phyloP scores from a whole-genome alignment of 257 asterid genomes.

The Penstemon barbatus region DNA sequence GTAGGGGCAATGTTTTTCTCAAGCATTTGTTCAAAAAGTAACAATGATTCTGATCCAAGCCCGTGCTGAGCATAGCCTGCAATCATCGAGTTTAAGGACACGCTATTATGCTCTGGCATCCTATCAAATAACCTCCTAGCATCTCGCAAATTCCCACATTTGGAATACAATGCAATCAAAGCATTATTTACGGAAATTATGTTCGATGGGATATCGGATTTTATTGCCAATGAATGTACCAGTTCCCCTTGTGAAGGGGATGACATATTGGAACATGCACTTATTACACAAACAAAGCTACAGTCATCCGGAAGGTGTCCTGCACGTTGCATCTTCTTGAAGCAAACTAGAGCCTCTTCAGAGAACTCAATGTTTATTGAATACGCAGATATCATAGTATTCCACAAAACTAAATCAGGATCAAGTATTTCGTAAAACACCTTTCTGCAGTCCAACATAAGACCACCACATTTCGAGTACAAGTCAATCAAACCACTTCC shows the following conservation, averaged over 20 bases:
- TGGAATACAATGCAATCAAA: constrained; percentile 72
- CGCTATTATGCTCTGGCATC: constrained; percentile 59
- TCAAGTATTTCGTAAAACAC: constrained; percentile 52
- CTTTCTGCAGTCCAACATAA: constrained; percentile 42
- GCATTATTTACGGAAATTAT: constrained; percentile 61
- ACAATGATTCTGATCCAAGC: constrained; percentile 48
- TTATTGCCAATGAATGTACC: constrained; percentile 58
- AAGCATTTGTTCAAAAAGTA: constrained; percentile 58
- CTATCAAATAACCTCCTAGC: constrained; percentile 56
- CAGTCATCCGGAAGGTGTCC: constrained; percentile 72
- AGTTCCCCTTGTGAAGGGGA: constrained; percentile 75
- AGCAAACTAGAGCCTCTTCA: constrained; percentile 61
- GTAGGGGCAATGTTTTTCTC: constrained; percentile 43
- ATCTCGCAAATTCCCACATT: constrained; percentile 61
- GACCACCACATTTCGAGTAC: constrained; percentile 57
- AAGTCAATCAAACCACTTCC: constrained; percentile 75
- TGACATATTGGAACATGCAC: constrained; percentile 58
- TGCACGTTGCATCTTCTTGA: constrained; percentile 58
- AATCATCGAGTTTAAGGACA: constrained; percentile 67
- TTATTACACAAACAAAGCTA: constrained; percentile 64
- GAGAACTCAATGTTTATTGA: constrained; percentile 52
- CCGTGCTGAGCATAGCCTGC: constrained; percentile 86
- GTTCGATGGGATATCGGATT: constrained; percentile 52
- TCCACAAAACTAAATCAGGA: constrained; percentile 73
- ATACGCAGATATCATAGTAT: constrained; percentile 76